Percentiles rank a stretch among this genome's conserved stretches.
Evolutionary conservation across 208 protist genomes (phyloP).

Genomic region (Acanthamoeba polyphaga): DNA sequence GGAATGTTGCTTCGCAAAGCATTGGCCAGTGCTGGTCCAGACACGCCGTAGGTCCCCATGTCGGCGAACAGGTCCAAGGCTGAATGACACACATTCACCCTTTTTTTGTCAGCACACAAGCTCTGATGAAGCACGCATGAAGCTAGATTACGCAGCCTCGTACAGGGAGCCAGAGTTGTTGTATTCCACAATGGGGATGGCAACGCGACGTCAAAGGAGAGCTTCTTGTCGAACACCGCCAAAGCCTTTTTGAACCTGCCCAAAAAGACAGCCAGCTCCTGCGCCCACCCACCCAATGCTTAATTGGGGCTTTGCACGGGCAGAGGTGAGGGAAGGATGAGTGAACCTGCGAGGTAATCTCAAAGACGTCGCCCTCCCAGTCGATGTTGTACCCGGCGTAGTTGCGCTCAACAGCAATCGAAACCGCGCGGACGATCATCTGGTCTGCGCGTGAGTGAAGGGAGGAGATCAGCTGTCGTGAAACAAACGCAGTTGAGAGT

Average conservation of each 20-base stretch:
- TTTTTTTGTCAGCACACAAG: too few relatives aligned
- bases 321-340: background rate
- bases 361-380: background rate
- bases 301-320: too few relatives aligned
- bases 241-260: background rate
- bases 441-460: background rate
- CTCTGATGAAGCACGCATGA: too few relatives aligned
- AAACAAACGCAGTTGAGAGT: background rate
- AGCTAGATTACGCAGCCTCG: too few relatives aligned
- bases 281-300: background rate
- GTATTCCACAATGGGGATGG: too few relatives aligned
- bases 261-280: background rate
- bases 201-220: too few relatives aligned
- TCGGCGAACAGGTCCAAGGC: background rate
- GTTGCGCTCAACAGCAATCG: background rate
- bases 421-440: background rate
- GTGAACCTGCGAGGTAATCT: background rate
- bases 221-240: too few relatives aligned
- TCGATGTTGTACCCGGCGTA: conserved; percentile 36
- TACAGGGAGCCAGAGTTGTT: too few relatives aligned
- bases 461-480: background rate
- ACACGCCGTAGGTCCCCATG: background rate
- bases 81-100: too few relatives aligned
- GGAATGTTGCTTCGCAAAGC: background rate
- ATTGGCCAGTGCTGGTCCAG: background rate